Percentiles rank a stretch among this genome's conserved stretches.
Conservation (phyloP, 805 yeast genomes). For the Saccharomycopsis fodiens region DNA sequence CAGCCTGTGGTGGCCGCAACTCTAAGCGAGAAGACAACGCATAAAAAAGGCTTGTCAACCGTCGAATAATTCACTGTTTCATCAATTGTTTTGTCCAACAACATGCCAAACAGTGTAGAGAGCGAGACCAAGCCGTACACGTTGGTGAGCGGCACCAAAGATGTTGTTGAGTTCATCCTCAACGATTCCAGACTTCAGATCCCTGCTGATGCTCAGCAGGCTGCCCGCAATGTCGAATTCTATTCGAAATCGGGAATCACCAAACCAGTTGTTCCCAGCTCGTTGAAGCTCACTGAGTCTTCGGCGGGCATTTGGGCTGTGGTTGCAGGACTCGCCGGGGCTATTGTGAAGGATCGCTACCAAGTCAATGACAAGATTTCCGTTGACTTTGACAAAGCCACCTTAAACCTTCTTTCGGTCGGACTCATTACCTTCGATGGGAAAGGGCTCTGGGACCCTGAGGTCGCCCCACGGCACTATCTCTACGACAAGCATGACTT, state of each 20-base stretch:
- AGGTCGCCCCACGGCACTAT: constrained; percentile 20
- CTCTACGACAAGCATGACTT: constrained; percentile 23
- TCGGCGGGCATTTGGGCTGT: constrained; percentile 26
- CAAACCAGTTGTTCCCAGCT: constrained; percentile 24
- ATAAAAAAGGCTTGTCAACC: too few species aligned
- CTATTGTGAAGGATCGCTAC: constrained; percentile 22
- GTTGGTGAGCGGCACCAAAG: constrained; percentile 15
- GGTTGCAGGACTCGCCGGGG: constrained; percentile 23
- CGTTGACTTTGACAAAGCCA: constrained; percentile 17
- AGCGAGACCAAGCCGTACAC: too few species aligned
- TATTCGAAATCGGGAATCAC: constrained; percentile 9
- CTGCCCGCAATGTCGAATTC: constrained; percentile 18
- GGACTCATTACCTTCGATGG: constrained; percentile 28
- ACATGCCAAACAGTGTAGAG: too few species aligned
- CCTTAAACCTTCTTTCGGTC: constrained; percentile 12
- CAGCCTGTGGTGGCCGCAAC: too few species aligned
- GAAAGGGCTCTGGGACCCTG: constrained; percentile 25
- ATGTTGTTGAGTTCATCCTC: constrained; percentile 17
- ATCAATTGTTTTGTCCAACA: too few species aligned
- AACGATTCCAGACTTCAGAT: constrained; percentile 8
- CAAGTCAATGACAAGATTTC: constrained; percentile 13
- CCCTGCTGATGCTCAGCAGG: constrained; percentile 17
- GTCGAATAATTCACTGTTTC: too few species aligned
- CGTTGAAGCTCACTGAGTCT: constrained; percentile 26
- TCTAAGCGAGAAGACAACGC: too few species aligned